A percentile compares a stretch with the other conserved stretches of the same genome.
phyloP scores from a whole-genome alignment of 1,139 yeast species.

The Candida pseudoviswanathii region DNA sequence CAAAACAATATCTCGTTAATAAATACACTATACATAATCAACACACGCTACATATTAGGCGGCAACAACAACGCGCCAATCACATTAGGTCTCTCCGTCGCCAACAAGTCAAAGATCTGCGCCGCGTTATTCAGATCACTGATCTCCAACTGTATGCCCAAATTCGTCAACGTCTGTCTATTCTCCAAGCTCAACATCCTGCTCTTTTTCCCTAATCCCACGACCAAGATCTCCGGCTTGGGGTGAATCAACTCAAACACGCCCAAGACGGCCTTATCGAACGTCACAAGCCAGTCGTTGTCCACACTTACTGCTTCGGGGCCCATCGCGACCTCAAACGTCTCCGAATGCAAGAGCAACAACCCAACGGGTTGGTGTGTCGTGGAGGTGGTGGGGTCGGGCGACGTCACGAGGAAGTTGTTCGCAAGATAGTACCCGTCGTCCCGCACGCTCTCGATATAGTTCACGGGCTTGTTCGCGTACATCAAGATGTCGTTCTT shows the following conservation, averaged over 20 bases:
- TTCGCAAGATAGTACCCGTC: conserved; percentile 47
- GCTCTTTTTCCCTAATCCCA: conserved; percentile 68
- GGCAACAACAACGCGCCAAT: conserved; percentile 74
- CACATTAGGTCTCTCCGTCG: conserved; percentile 75
- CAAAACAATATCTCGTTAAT: conserved; percentile 1
- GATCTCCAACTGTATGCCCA: conserved; percentile 72
- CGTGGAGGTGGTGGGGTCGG: conserved; percentile 30
- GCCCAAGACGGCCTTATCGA: conserved; percentile 39
- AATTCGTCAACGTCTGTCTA: conserved; percentile 45
- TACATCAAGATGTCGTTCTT: conserved; percentile 47
- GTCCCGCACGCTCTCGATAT: conserved; percentile 43
- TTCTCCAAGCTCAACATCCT: conserved; percentile 63
- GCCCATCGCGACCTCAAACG: conserved; percentile 59
- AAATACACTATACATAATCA: background rate
- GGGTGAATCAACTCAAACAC: conserved; percentile 65
- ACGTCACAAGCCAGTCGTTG: conserved; percentile 48
- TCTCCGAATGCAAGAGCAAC: conserved; percentile 62
- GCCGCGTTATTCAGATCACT: conserved; percentile 72
- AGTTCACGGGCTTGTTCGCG: conserved; percentile 46
- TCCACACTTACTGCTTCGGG: conserved; percentile 26
- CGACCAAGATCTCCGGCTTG: conserved; percentile 72
- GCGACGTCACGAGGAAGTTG: conserved; percentile 44
- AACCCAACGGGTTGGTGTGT: conserved; percentile 39
- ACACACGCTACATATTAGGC: conserved; percentile 51
- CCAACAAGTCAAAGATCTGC: conserved; percentile 68